Base-by-base conservation (phyloP, 2,329 filamentous ascomycete genomes). In the Hypoxylon sp. region DNA sequence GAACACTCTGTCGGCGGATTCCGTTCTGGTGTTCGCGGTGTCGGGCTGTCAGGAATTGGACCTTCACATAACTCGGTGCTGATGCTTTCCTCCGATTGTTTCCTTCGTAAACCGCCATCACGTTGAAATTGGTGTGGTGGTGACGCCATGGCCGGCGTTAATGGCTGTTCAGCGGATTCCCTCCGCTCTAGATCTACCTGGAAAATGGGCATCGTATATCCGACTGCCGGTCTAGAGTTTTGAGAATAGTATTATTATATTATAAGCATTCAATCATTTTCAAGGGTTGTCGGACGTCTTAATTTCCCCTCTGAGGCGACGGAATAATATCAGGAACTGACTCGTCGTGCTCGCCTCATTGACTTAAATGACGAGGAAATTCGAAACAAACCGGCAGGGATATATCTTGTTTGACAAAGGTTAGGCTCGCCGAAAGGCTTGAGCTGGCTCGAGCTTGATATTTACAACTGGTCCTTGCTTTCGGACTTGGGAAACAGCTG, bases 1-100 rank as follows among this genome's bases (percentile, higher is more conserved):
- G 84, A 85, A 37, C 83, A 84, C 11, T 81, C 70, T n/a, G 71
- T 73, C 8, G 73, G 64, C 5, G 65, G 48, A 33, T 77, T 76
- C 22, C 73, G 71, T 26, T 79, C 78, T 4, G 80, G 80, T 1
- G 79, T 78, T 33, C 62, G 70, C 11, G 79, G 71, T 33, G 72
- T 26, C 59, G 82, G 82, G 53, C 79, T 83, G 50, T 86, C 84
- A 26, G 77, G 79, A 14, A 90, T 50, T 0, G 83, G 87, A 0
- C 87, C 88, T 61, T 90, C 88, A 73, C 88, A 90, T 9, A 90
- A 79, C 31, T 90, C 88, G 26, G 87, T 88, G 22, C 84, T 82
- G 39, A 90, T 85, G 75, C 87, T 90, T 75, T 90, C 88, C 67
- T 90, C 87, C 0, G 88, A 90, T 29, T 83, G 76, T 44, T 79